phyloP scores from a whole-genome alignment of 225 moss, liverwort and hornwort genomes.

The Antitrichia curtipendula region DNA sequence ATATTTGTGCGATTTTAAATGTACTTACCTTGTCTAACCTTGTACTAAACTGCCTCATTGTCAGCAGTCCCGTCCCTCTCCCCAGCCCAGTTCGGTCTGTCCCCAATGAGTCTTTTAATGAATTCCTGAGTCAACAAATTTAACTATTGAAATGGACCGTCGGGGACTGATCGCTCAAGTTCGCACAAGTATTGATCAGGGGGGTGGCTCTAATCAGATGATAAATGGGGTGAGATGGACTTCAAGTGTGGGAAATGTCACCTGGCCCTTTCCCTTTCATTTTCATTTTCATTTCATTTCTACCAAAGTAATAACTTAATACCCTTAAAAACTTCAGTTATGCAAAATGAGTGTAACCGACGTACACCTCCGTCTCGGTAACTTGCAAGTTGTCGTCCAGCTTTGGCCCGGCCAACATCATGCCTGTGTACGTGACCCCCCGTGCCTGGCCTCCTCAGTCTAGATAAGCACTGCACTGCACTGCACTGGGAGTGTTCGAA shows the following conservation, averaged over 20 bases:
- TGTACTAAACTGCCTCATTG: not conserved
- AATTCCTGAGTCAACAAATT: not conserved
- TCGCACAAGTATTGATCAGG: not conserved
- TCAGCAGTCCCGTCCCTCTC: not conserved
- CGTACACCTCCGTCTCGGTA: not conserved
- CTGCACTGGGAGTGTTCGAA: not conserved
- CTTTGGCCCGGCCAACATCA: not conserved
- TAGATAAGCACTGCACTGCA: not conserved
- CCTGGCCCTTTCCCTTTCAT: not conserved
- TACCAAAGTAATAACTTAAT: not conserved
- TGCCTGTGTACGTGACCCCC: not conserved
- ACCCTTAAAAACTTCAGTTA: not conserved
- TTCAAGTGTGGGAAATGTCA: slow-evolving; percentile 8
- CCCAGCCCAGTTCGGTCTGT: accelerated
- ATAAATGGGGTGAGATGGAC: not conserved
- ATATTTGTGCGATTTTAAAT: too few relatives aligned
- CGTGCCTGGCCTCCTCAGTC: not conserved
- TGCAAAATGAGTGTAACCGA: not conserved
- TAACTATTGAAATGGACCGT: not conserved
- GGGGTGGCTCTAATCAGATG: not conserved
- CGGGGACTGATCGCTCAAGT: not conserved
- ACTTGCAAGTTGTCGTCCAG: not conserved
- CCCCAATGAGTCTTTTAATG: too few relatives aligned
- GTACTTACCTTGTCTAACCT: too few relatives aligned
- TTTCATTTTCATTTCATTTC: not conserved